Percentiles rank a stretch among this genome's conserved stretches.
Conservation (phyloP, 2,329 filamentous ascomycete species). For the Talaromyces sp. region DNA sequence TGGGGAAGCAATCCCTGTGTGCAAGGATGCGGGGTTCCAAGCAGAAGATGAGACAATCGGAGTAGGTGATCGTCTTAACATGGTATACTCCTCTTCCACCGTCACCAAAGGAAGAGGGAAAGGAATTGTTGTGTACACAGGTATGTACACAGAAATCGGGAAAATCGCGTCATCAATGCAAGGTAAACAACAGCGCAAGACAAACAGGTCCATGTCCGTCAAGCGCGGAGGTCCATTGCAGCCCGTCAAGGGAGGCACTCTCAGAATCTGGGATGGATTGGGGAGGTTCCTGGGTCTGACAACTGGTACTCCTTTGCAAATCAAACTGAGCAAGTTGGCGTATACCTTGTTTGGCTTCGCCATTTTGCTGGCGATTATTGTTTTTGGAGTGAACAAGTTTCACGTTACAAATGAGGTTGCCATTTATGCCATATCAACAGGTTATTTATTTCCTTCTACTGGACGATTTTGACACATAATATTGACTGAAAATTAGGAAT, state of each 20-base stretch:
- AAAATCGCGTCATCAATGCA: slow-evolving; percentile 55
- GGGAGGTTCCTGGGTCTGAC: slow-evolving; percentile 54
- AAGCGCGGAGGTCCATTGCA: slow-evolving; percentile 41
- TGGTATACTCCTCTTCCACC: slow-evolving; percentile 56
- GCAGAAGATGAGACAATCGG: slow-evolving; percentile 26
- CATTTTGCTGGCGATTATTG: slow-evolving; percentile 56
- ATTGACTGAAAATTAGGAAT: slow-evolving; percentile 33
- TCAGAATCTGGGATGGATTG: slow-evolving; percentile 43
- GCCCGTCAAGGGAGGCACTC: slow-evolving; percentile 45
- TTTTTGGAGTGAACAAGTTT: slow-evolving; percentile 55
- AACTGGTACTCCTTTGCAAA: slow-evolving; percentile 76
- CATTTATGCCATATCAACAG: slow-evolving; percentile 54
- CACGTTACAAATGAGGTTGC: slow-evolving; percentile 52
- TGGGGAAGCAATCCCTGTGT: slow-evolving; percentile 56
- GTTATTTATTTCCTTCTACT: slow-evolving; percentile 17
- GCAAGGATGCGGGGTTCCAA: slow-evolving; percentile 40
- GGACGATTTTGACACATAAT: not conserved
- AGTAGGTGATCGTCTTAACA: slow-evolving; percentile 54
- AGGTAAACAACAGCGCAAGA: slow-evolving; percentile 41
- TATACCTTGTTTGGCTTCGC: slow-evolving; percentile 72
- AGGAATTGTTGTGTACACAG: slow-evolving; percentile 54
- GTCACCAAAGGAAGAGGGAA: slow-evolving; percentile 55
- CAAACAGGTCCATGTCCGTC: slow-evolving; percentile 37
- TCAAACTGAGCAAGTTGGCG: slow-evolving; percentile 79
- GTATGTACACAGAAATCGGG: slow-evolving; percentile 58